Evolutionary conservation across 129 eudicot genomes (phyloP).

Genomic region (Lonicera japonica): DNA sequence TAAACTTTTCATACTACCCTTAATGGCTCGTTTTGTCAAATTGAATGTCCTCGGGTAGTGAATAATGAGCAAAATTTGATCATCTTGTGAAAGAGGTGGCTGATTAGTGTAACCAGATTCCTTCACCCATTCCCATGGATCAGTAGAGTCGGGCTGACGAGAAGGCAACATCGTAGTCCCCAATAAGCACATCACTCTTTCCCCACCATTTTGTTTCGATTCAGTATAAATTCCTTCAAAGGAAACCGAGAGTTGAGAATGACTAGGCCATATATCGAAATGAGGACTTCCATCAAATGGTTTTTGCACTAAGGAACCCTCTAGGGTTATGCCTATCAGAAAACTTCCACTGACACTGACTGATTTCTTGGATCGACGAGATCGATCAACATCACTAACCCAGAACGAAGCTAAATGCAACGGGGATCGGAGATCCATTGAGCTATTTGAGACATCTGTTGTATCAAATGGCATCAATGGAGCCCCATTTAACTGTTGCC

Average conservation of each 20-base stretch:
- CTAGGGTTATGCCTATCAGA: slow-evolving; percentile 48
- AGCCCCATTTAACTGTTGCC: slow-evolving; percentile 53
- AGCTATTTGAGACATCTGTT: slow-evolving; percentile 21
- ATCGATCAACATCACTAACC: slow-evolving; percentile 64
- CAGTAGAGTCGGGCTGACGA: slow-evolving; percentile 49
- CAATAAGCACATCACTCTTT: slow-evolving; percentile 66
- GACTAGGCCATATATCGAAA: slow-evolving; percentile 59
- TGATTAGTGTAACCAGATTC: slow-evolving; percentile 59
- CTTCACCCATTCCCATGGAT: slow-evolving; percentile 93
- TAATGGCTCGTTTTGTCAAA: slow-evolving; percentile 43
- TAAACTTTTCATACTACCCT: slow-evolving; percentile 66
- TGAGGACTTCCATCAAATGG: slow-evolving; percentile 43
- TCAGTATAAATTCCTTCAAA: slow-evolving; percentile 76
- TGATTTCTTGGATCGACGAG: slow-evolving; percentile 46
- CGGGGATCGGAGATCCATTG: slow-evolving; percentile 33
- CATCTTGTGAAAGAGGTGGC: slow-evolving; percentile 78
- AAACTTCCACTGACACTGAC: slow-evolving; percentile 52
- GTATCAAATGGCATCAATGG: slow-evolving; percentile 79
- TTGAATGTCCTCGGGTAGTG: slow-evolving; percentile 56
- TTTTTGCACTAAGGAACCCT: slow-evolving; percentile 31
- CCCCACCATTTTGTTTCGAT: slow-evolving; percentile 47
- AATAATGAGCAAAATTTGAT: slow-evolving; percentile 63
- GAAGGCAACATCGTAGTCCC: slow-evolving; percentile 80
- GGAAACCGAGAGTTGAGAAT: slow-evolving; percentile 47
- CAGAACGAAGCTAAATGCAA: slow-evolving; percentile 57